A percentile compares a stretch with the other conserved stretches of the same genome.
Evolutionary conservation across 1,139 yeast species (phyloP).

Genomic region (Geotrichum aggregatum): DNA sequence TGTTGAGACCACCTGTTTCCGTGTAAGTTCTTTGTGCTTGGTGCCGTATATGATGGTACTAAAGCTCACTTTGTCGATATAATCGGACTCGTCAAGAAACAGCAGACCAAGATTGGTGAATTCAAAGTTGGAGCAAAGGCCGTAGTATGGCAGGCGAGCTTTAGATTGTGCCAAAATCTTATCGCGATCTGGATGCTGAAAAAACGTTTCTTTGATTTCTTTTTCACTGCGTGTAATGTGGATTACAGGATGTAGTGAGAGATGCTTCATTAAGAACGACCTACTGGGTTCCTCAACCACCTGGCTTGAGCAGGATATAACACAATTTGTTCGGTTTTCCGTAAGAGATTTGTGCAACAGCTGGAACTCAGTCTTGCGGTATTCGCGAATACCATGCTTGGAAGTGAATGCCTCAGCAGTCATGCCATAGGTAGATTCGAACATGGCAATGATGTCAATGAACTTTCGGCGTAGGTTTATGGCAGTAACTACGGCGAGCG

Average conservation of each 20-base stretch:
- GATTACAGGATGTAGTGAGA: slow-evolving; percentile 23
- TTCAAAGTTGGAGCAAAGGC: slow-evolving; percentile 25
- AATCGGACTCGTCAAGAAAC: slow-evolving; percentile 2
- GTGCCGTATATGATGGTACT: not conserved
- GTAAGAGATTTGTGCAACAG: slow-evolving; percentile 17
- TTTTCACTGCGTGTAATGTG: slow-evolving; percentile 23
- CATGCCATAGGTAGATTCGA: slow-evolving; percentile 22
- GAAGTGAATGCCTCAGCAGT: slow-evolving; percentile 20
- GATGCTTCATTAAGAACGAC: slow-evolving; percentile 14
- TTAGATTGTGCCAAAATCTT: slow-evolving; percentile 18
- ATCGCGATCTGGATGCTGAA: slow-evolving; percentile 21
- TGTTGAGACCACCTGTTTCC: slow-evolving; percentile 13
- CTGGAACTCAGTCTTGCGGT: slow-evolving; percentile 20
- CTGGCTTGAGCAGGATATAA: slow-evolving; percentile 22
- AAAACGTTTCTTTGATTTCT: slow-evolving; percentile 22
- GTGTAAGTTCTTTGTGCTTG: not conserved
- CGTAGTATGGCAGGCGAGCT: slow-evolving; percentile 20
- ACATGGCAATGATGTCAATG: slow-evolving; percentile 22
- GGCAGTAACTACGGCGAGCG: slow-evolving; percentile 25
- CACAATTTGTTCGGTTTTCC: slow-evolving; percentile 23
- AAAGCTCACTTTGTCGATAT: not conserved
- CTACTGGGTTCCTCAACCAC: slow-evolving; percentile 20
- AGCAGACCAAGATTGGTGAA: slow-evolving; percentile 24
- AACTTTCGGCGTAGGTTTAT: slow-evolving; percentile 24
- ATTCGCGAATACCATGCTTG: slow-evolving; percentile 18